phyloP scores from a whole-genome alignment of 2,329 filamentous ascomycete genomes.

The Aspergillus tamarii region DNA sequence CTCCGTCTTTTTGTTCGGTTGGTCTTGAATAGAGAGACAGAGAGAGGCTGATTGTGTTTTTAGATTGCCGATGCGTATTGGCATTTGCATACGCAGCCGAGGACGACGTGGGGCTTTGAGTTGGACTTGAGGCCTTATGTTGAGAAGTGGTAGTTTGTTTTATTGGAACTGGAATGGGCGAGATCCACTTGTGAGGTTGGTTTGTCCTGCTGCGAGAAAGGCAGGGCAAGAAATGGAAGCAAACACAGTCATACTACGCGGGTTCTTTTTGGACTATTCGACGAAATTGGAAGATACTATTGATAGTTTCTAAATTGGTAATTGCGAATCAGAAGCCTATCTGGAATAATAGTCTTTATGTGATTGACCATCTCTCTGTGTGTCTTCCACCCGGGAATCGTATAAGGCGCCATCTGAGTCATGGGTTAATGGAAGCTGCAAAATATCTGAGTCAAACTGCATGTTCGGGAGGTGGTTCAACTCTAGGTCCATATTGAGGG shows the following conservation, averaged over 20 bases:
- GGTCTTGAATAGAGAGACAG: no score
- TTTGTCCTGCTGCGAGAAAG: background rate
- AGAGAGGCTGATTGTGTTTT: constrained; percentile 6
- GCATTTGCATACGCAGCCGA: constrained; percentile 78
- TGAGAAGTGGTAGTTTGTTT: constrained; percentile 72
- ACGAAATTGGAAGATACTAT: no score
- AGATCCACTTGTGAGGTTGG: accelerated
- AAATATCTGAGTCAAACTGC: background rate
- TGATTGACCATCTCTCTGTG: background rate
- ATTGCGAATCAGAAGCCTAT: background rate
- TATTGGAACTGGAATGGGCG: background rate
- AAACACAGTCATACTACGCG: no score
- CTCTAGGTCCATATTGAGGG: background rate
- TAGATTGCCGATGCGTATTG: constrained; percentile 88
- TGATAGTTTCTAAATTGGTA: no score
- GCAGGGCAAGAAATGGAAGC: no score
- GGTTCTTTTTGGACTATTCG: no score
- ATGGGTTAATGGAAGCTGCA: background rate
- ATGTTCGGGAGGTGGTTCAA: background rate
- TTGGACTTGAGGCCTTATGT: constrained; percentile 78
- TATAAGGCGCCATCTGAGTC: no score
- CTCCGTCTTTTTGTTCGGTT: no score
- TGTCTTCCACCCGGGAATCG: no score
- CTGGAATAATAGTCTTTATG: background rate
- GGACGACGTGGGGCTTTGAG: constrained; percentile 79